Percentiles rank a stretch among this genome's conserved stretches.
Evolutionary conservation across 306 rosid species (phyloP).

Genomic region (Gastrolobium bilobum): DNA sequence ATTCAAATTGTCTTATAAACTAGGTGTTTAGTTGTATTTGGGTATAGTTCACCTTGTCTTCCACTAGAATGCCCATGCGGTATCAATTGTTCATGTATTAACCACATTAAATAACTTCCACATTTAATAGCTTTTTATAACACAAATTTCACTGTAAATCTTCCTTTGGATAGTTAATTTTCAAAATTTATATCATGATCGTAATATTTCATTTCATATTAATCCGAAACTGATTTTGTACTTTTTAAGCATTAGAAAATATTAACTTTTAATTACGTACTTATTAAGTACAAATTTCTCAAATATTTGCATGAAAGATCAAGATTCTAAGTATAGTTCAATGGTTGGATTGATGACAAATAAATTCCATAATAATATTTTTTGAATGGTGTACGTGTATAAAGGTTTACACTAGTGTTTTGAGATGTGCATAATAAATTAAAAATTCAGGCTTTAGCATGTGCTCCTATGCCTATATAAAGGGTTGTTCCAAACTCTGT

Average conservation of each 20-base stretch:
- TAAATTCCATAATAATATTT: conserved; percentile 24
- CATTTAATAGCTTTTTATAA: background rate
- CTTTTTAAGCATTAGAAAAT: conserved; percentile 27
- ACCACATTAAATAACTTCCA: background rate
- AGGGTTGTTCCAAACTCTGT: conserved; percentile 40
- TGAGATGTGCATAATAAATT: conserved; percentile 23
- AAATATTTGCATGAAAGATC: conserved; percentile 30
- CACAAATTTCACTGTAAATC: conserved; percentile 14
- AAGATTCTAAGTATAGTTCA: conserved; percentile 27
- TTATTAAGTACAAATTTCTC: conserved; percentile 14
- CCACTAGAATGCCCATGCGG: background rate
- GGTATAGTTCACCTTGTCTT: conserved; percentile 1
- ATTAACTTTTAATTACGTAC: conserved; percentile 29
- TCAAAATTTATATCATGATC: conserved; percentile 23
- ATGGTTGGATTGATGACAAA: conserved; percentile 30
- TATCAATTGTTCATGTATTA: background rate
- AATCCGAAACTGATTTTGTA: background rate
- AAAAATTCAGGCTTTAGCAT: conserved; percentile 28
- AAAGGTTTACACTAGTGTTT: conserved; percentile 7
- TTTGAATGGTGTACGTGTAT: conserved; percentile 7
- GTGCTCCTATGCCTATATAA: conserved; percentile 23
- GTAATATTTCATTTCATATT: background rate
- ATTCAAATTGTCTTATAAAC: background rate
- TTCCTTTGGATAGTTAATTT: background rate
- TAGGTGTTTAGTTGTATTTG: background rate